Evolutionary conservation across 345 rosid genomes (phyloP), one percentile per base, ranked within the genome.

Genomic region (Eucalyptus caleyi): DNA sequence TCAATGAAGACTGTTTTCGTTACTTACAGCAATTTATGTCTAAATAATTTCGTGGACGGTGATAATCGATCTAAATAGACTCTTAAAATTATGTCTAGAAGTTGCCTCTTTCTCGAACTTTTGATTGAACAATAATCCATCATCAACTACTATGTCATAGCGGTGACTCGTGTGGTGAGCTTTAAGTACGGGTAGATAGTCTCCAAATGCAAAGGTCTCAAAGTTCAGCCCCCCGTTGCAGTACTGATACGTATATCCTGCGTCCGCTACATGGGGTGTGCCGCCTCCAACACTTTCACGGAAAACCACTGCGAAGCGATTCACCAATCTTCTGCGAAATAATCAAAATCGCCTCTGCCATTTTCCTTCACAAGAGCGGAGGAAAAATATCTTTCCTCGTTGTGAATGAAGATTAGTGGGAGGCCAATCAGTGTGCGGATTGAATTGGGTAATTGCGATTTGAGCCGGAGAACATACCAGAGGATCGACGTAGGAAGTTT

Each of bases 11-110:
- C 0, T 2, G 2, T 12, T 60, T 6, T 27, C 32, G 3, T 11
- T 60, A 27, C 3, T 6, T 1, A 26, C 4, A 27, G 1, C 0
- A 60, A 60, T 60, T 60, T 60, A 60, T 27, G 4, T 60, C n/a
- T 0, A 60, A 27, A 60, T 30, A 60, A 26, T 1, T 60, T 12
- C 2, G 0, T 27, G 0, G 32, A 27, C 1, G 1, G 7, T 60
- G 32, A 60, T 0, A 27, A 60, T 60, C 32, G 0, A 27, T 27
- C 2, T 60, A 60, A 60, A 60, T 4, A 27, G 0, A 47, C 50
- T 0, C 67, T 26, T 27, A 11, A 60, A 60, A 27, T 27, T 60
- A 27, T 1, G 32, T 0, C 67, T 1, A 27, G 16, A 0, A 60
- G 67, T 60, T 0, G 32, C 8, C 67, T 60, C 32, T 60, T 60